A percentile compares a stretch with the other conserved stretches of the same genome.
Evolutionary conservation across 768 basidiomycete genomes (phyloP).

Genomic region (Termitomyces sp.): DNA sequence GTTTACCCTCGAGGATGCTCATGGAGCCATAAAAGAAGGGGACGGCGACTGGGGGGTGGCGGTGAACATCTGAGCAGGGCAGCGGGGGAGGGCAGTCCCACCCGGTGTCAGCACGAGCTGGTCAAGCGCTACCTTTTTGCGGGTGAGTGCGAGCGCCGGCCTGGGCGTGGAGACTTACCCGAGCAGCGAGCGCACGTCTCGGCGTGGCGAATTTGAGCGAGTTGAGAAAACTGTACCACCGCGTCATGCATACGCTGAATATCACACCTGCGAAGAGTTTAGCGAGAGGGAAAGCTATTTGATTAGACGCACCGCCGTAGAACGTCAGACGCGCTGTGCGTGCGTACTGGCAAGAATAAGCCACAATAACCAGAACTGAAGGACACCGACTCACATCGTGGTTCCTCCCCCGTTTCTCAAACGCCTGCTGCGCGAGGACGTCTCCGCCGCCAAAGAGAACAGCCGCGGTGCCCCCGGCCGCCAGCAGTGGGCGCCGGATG

Average conservation of each 20-base stretch:
- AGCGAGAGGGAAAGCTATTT: not conserved
- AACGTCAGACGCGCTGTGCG: constrained; percentile 62
- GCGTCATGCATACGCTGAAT: constrained; percentile 79
- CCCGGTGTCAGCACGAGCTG: constrained; percentile 75
- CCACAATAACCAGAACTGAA: too few relatives aligned
- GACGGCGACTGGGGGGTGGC: constrained; percentile 30
- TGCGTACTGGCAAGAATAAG: constrained; percentile 32
- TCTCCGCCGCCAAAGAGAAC: constrained; percentile 73
- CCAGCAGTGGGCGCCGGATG: constrained; percentile 54
- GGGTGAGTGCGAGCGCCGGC: too few relatives aligned
- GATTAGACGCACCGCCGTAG: constrained; percentile 56
- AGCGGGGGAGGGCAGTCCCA: constrained; percentile 16
- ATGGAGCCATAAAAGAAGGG: constrained; percentile 64
- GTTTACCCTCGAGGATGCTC: constrained; percentile 77
- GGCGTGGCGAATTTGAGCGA: constrained; percentile 63
- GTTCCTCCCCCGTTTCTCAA: constrained; percentile 64
- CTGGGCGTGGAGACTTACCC: too few relatives aligned
- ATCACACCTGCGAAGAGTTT: constrained; percentile 42
- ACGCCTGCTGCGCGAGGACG: constrained; percentile 79
- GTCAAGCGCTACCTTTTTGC: constrained; percentile 70
- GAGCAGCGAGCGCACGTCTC: constrained; percentile 51
- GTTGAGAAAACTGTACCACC: constrained; percentile 76
- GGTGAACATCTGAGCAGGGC: not conserved
- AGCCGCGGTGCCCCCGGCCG: constrained; percentile 61
- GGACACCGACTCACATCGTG: constrained; percentile 60